Conservation (phyloP, 2,329 filamentous ascomycete species). For the Diaporthe eres region DNA sequence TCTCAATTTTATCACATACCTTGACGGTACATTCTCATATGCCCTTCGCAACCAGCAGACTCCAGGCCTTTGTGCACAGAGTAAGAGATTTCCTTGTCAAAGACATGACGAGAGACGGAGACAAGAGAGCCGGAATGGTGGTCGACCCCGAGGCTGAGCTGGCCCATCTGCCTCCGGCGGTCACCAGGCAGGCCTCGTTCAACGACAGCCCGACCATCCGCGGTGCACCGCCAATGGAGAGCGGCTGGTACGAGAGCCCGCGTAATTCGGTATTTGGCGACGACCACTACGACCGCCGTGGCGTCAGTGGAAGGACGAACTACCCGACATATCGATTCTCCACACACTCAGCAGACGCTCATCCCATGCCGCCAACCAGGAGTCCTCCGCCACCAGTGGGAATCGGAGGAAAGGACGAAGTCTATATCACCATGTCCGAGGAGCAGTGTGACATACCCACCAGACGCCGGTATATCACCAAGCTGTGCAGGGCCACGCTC, state of each 20-base stretch:
- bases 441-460: conserved; percentile 12
- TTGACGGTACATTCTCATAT: conserved; percentile 24
- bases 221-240: conserved; percentile 12
- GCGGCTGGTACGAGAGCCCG: conserved; percentile 22
- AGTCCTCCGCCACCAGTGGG: neutral
- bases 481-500: conserved; percentile 15
- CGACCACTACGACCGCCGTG: neutral
- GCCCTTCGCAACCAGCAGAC: conserved; percentile 17
- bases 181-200: conserved; percentile 18
- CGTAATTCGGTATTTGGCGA: neutral
- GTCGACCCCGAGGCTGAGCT: conserved; percentile 20
- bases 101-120: conserved; percentile 28
- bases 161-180: conserved; percentile 15
- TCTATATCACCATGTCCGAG: conserved; percentile 16
- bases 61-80: conserved; percentile 17
- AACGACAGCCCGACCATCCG: conserved; percentile 26
- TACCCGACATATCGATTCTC: conserved; percentile 17
- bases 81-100: conserved; percentile 13
- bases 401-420: conserved; percentile 2
- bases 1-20: neutral
- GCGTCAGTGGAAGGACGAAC: conserved; percentile 6
- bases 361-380: neutral
- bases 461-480: conserved; percentile 18
- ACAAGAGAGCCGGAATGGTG: conserved; percentile 15
- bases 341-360: conserved; percentile 1